Evolutionary conservation across 2,329 filamentous ascomycete genomes (phyloP).

Genomic region (Xylariales sp.): DNA sequence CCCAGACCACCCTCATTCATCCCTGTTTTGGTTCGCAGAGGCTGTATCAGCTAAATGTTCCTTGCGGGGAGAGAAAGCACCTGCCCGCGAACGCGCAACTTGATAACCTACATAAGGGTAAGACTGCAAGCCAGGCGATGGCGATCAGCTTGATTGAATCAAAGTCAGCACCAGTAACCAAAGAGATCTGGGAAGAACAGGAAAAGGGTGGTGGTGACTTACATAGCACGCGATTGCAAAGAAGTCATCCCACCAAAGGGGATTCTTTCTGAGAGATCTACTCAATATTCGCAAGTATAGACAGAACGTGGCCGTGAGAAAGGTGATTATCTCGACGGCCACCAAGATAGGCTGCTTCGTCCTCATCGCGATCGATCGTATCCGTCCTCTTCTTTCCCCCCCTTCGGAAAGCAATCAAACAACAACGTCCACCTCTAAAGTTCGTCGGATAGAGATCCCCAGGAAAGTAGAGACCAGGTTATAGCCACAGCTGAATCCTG

Average conservation of each 20-base stretch:
- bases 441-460: no score
- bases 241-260: constrained; percentile 8
- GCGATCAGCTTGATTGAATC: constrained; percentile 4
- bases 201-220: not conserved
- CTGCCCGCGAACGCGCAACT: not conserved
- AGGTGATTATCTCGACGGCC: constrained; percentile 5
- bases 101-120: constrained; percentile 4
- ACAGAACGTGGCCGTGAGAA: constrained; percentile 2
- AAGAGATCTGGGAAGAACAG: not conserved
- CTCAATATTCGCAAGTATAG: constrained; percentile 5
- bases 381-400: no score
- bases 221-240: constrained; percentile 6
- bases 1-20: constrained; percentile 5
- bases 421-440: no score
- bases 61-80: not conserved
- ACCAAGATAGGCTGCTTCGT: no score
- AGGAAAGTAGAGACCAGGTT: no score
- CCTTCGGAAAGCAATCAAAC: no score
- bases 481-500: no score
- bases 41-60: not conserved
- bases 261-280: constrained; percentile 4
- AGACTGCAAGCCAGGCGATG: constrained; percentile 3
- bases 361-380: no score
- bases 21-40: no score
- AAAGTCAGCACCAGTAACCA: not conserved